Base-by-base conservation (phyloP, 768 basidiomycete genomes). In the Lepiota venenata region DNA sequence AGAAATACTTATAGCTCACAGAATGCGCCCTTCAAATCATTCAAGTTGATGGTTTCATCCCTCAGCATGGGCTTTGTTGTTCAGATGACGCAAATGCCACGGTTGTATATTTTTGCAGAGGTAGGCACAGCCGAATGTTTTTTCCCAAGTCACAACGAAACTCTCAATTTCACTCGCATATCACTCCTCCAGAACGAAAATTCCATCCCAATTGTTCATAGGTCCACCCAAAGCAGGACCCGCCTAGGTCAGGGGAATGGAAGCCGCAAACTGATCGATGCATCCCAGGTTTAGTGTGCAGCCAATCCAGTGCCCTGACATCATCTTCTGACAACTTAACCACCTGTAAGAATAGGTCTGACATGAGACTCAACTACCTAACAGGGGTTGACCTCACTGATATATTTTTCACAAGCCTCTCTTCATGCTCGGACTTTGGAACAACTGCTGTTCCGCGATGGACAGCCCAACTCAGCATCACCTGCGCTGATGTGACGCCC, bases 381-480 rank as follows among this genome's bases (percentile, higher is more conserved):
- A 14, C 2, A 15, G 12, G 16, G 21, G 44, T 2, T 11, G 35
- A 4, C 50, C 65, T 44, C 47, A 75, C 73, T 9, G 64, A 61
- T 32, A 74, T 60, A 64, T 85, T 85, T 48, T 74, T 61, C 44
- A 60, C 67, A 57, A 82, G 64, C 8, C 81, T 69, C 29, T 64
- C 67, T 25, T 63, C 61, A 48, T 74, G 68, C 60, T 69, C 71
- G 47, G 73, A 66, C 71, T 85, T 84, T 21, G 84, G 80, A 32
- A 84, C 76, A 16, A 82, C 77, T 10, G 72, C 70, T 9, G 79
- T 74, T 11, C 78, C 78, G 5, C 78, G 71, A 63, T 81, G 74
- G 5, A 80, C 76, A 11, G 72, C 75, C 84, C 83, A 85, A 56
- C 79, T 74, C n/a, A 85, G 71, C 2, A 80, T 63, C 7, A 82